Evolutionary conservation across 805 yeast species (phyloP).

Genomic region (Gaillardinia entomophila): DNA sequence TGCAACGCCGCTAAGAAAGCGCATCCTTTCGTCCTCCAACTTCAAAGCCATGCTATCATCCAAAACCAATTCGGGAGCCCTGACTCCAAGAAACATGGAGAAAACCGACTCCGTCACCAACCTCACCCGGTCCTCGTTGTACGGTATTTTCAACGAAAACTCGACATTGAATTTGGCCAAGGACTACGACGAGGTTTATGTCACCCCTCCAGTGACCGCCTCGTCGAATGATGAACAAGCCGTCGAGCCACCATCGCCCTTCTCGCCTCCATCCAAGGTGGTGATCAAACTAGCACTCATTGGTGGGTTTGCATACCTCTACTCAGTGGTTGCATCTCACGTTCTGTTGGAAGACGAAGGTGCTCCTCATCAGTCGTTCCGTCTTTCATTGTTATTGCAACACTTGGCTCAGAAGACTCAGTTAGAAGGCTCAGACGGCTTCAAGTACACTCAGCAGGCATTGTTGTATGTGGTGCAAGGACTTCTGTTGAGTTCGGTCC

Average conservation of each 20-base stretch:
- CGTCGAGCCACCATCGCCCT: not conserved
- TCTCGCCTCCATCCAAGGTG: not conserved
- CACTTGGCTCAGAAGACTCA: slow-evolving; percentile 15
- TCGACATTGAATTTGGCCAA: slow-evolving; percentile 30
- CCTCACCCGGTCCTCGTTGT: slow-evolving; percentile 47
- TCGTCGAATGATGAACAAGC: slow-evolving; percentile 2
- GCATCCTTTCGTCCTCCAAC: not conserved
- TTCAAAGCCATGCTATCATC: not conserved
- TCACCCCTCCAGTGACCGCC: too few species aligned
- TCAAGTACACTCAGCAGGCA: slow-evolving; percentile 8
- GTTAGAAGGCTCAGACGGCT: slow-evolving; percentile 1
- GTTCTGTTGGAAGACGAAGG: not conserved
- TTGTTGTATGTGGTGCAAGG: slow-evolving; percentile 46
- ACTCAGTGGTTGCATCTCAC: slow-evolving; percentile 48
- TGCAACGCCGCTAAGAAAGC: not conserved
- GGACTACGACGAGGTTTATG: slow-evolving; percentile 16
- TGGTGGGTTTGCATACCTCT: slow-evolving; percentile 45
- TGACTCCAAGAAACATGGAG: slow-evolving; percentile 5
- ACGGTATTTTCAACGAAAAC: slow-evolving; percentile 45
- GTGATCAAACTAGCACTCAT: slow-evolving; percentile 17
- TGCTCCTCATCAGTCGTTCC: too few species aligned
- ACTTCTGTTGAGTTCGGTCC: slow-evolving; percentile 47
- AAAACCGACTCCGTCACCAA: slow-evolving; percentile 34
- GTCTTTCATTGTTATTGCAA: slow-evolving; percentile 16
- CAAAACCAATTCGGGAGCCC: not conserved